phyloP scores from a whole-genome alignment of 108 stramenopile species.

The Epithemia pelagica region DNA sequence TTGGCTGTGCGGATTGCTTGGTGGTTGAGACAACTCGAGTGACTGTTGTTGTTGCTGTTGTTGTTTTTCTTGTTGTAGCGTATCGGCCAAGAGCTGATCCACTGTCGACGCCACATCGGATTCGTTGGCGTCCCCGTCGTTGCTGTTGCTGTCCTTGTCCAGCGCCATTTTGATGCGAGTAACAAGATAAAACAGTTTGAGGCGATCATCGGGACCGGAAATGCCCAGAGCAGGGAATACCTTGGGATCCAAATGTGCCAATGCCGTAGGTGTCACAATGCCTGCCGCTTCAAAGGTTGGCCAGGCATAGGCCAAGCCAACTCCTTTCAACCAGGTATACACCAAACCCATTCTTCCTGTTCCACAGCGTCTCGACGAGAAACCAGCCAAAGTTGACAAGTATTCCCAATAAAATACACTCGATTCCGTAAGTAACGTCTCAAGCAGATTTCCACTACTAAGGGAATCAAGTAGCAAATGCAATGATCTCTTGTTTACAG shows the following conservation, averaged over 20 bases:
- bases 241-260: conserved; percentile 60
- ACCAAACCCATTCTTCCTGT: conserved; percentile 37
- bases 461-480: too few species aligned
- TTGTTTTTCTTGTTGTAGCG: neutral
- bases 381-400: too few species aligned
- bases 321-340: conserved; percentile 61
- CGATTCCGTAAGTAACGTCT: too few species aligned
- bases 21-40: neutral
- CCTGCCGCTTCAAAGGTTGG: conserved; percentile 75
- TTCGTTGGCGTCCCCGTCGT: neutral
- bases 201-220: conserved; percentile 58
- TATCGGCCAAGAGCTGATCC: neutral
- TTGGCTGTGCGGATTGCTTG: too few species aligned
- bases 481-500: too few species aligned
- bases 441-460: too few species aligned
- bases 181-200: conserved; percentile 79
- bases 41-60: neutral
- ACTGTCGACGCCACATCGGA: neutral
- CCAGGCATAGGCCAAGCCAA: conserved; percentile 54
- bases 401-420: too few species aligned
- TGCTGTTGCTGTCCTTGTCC: conserved; percentile 15
- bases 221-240: conserved; percentile 76
- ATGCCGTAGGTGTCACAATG: conserved; percentile 60
- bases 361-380: too few species aligned
- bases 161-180: conserved; percentile 75